Evolutionary conservation across 148 eudicot species (phyloP), one percentile per base, ranked within the genome.

Genomic region (Amaranthus cruentus): DNA sequence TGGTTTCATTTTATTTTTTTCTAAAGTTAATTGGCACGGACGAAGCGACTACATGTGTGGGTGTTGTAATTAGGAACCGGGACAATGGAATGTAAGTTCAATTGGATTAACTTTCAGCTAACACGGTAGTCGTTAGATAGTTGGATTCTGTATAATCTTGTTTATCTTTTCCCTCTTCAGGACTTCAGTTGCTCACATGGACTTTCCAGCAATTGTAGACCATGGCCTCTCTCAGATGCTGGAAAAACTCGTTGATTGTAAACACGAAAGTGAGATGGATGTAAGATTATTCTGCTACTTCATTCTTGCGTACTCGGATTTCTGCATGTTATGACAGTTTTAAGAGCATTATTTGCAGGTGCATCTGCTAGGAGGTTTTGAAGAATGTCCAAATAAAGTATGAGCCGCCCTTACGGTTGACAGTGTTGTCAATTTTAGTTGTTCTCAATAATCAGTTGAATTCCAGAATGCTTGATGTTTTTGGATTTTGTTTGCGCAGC

Each of bases 21-120:
- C 65, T 50, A 80, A 80, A 95, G 97, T 77, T 91, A 21, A 87
- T 84, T 73, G 99, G 99, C 73, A 95, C 93, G 8, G 97, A 91
- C 63, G 97, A 95, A 85, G 96, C 96, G 75, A 95, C 99, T 55
- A 95, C 99, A 47, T 95, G 99, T 81, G 92, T 95, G 79, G 97
- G 97, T 74, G 55, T 95, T 73, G 88, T 88, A 75, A 83, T 95
- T 71, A 88, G 94, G 66, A 91, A 91, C 80, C 87, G 90, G 65
- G 75, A 74, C 71, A 90, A 70, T 86, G 94, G 99, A 84, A 81
- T 88, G 98, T 95, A 86, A 72, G 83, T 76, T 71, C 59, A 58
- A 53, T 67, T 54, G 71, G 72, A 66, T 67, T 80, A 60, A 54
- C 64, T 58, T 66, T 59, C 73, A 66, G 38, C 48, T 80, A 66